Evolutionary conservation across 2,329 filamentous ascomycete genomes (phyloP).

Genomic region (Didymella sp.): DNA sequence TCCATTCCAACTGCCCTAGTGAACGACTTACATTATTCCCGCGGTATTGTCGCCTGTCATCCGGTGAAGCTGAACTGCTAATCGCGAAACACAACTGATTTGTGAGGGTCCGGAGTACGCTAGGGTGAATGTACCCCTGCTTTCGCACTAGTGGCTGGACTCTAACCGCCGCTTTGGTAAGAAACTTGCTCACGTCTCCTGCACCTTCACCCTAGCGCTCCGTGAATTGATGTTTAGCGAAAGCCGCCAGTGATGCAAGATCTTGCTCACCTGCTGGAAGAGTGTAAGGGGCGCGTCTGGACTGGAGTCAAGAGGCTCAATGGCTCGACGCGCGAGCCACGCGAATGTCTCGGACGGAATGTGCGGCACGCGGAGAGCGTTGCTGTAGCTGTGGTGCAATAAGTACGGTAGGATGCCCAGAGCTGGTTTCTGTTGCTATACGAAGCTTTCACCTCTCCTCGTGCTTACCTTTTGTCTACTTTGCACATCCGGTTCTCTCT

Average conservation of each 20-base stretch:
- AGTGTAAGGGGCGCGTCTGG: conserved; percentile 21
- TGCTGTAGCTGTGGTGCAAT: conserved; percentile 29
- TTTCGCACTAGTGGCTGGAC: conserved; percentile 26
- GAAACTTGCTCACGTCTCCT: conserved; percentile 44
- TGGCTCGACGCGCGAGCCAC: conserved; percentile 35
- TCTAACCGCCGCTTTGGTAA: conserved; percentile 30
- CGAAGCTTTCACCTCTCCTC: conserved; percentile 9
- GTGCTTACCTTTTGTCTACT: background rate
- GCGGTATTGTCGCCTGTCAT: conserved; percentile 1
- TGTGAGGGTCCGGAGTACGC: conserved; percentile 1
- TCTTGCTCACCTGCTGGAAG: conserved; percentile 31
- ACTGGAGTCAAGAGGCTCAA: conserved; percentile 23
- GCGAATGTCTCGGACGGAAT: conserved; percentile 34
- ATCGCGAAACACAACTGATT: background rate
- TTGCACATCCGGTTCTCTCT: background rate
- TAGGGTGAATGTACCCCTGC: conserved; percentile 28
- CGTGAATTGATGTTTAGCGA: conserved; percentile 21
- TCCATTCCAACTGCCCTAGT: background rate
- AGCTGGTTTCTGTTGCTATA: background rate
- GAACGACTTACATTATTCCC: conserved; percentile 1
- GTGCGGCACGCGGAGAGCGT: conserved; percentile 33
- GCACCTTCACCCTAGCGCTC: conserved; percentile 19
- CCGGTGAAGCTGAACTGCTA: conserved; percentile 7
- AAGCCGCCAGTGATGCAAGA: conserved; percentile 29
- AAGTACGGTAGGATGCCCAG: conserved; percentile 37